Evolutionary conservation across 2,329 filamentous ascomycete species (phyloP), one percentile per base, ranked within the genome.

Genomic region (Xylariaceae sp.): DNA sequence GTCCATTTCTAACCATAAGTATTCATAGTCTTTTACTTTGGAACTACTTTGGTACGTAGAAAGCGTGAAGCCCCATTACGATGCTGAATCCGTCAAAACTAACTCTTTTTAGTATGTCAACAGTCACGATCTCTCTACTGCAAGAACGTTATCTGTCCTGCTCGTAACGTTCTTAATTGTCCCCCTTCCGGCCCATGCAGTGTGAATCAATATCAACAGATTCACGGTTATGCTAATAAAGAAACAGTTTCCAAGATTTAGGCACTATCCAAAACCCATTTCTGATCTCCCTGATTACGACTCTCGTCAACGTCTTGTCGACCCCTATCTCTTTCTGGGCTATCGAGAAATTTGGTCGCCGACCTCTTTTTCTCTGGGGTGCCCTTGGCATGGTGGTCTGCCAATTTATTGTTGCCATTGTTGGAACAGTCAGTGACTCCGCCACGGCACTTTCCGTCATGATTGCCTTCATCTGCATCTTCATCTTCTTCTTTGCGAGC

Each of bases 401-500:
- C 77, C 87, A 95, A 73, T 94, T 94, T 79, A 77, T 95, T 68
- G 88, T 94, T 53, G 91, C 83, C 66, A 90, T 94, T 65, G 71
- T 88, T 39, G 86, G 86, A 65, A 61, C 68, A 1, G 72, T 81
- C 49, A 80, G 77, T 56, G 68, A 64, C 19, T 67, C 78, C 45
- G 65, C 73, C 0, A 60, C 74, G 2, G 85, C 83, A 32, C 79
- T 81, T 64, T 78, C 81, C 63, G 83, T 87, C 47, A 85, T 92
- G 79, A 90, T 95, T 61, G 83, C 88, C 57, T 94, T 95, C 76
- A 94, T 94, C 68, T 87, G 85, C 75, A 85, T 95, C 76, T 94
- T 91, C 80, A 92, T 95, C 78, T 91, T 89, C 80, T 92, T 87
- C 80, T 95, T 95, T 71, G 90, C 90, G 56, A 85, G 81, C 54